Evolutionary conservation across 2,329 filamentous ascomycete species (phyloP).

Genomic region (Colletotrichum chlorophyti): DNA sequence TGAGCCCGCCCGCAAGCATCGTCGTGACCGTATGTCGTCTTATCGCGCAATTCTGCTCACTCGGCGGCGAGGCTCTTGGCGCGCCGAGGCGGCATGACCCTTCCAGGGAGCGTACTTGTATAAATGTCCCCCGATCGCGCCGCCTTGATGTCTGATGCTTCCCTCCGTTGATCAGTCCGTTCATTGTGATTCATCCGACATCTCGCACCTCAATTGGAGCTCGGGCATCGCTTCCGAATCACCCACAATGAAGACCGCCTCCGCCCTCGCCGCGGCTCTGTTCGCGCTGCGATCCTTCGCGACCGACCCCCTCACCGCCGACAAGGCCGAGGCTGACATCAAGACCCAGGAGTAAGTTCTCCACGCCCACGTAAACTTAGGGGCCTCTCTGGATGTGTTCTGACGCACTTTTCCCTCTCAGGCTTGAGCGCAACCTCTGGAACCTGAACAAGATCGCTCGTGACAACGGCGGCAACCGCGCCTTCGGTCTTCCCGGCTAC

Average conservation of each 20-base stretch:
- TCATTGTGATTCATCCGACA: slow-evolving; percentile 15
- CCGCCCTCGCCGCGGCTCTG: slow-evolving; percentile 24
- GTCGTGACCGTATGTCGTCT: slow-evolving; percentile 8
- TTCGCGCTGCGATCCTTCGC: slow-evolving; percentile 25
- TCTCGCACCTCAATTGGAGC: background rate
- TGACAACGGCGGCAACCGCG: slow-evolving; percentile 64
- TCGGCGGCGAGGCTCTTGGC: slow-evolving; percentile 9
- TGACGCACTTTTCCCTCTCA: slow-evolving; percentile 33
- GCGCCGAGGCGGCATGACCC: slow-evolving; percentile 6
- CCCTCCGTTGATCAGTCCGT: slow-evolving; percentile 9
- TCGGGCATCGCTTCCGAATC: slow-evolving; percentile 5
- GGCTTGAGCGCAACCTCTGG: slow-evolving; percentile 60
- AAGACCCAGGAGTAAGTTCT: slow-evolving; percentile 42
- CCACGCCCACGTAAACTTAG: background rate
- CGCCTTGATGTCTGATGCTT: accelerated
- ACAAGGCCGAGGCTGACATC: slow-evolving; percentile 48
- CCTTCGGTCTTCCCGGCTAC: slow-evolving; percentile 66
- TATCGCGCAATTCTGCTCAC: slow-evolving; percentile 19
- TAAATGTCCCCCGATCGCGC: background rate
- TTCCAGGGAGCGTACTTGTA: too few relatives aligned
- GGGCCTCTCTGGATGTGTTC: background rate
- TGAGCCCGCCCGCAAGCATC: background rate
- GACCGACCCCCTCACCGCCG: slow-evolving; percentile 42
- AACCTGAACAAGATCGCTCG: slow-evolving; percentile 60
- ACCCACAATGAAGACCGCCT: slow-evolving; percentile 27